Percentiles rank a stretch among this genome's conserved stretches.
Evolutionary conservation across 208 protist species (phyloP).

Genomic region (Acanthamoeba triangularis): DNA sequence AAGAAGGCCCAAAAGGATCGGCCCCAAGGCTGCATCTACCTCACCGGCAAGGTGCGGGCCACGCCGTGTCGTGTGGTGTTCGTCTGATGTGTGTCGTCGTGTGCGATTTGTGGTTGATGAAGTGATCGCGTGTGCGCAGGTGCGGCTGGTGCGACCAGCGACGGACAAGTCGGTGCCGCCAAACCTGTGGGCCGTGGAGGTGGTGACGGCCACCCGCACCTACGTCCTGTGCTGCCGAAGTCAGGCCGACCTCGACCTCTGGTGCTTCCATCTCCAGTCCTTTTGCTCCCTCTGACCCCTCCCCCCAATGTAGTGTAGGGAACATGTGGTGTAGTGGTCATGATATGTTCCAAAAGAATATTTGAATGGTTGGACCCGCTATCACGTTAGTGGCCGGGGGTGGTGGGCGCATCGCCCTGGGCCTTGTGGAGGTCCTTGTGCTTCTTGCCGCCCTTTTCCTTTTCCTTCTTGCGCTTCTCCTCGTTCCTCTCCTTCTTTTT

Average conservation of each 20-base stretch:
- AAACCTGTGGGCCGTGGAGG: not conserved
- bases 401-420: not conserved
- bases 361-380: no score
- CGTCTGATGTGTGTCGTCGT: not conserved
- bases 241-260: not conserved
- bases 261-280: not conserved
- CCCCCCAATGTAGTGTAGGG: no score
- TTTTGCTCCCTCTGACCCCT: no score
- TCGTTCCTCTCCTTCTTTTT: not conserved
- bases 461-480: not conserved
- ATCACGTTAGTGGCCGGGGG: no score
- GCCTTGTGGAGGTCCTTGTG: not conserved
- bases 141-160: not conserved
- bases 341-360: no score
- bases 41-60: not conserved
- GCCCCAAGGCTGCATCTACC: not conserved
- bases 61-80: no score
- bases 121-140: not conserved
- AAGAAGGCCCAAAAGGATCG: not conserved
- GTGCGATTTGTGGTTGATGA: not conserved
- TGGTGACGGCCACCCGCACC: not conserved
- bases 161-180: not conserved
- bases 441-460: not conserved
- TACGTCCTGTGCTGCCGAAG: slow-evolving; percentile 27
- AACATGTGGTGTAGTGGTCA: no score